Evolutionary conservation across 345 rosid species (phyloP), one percentile per base, ranked within the genome.

Genomic region (Citrus hindsii): DNA sequence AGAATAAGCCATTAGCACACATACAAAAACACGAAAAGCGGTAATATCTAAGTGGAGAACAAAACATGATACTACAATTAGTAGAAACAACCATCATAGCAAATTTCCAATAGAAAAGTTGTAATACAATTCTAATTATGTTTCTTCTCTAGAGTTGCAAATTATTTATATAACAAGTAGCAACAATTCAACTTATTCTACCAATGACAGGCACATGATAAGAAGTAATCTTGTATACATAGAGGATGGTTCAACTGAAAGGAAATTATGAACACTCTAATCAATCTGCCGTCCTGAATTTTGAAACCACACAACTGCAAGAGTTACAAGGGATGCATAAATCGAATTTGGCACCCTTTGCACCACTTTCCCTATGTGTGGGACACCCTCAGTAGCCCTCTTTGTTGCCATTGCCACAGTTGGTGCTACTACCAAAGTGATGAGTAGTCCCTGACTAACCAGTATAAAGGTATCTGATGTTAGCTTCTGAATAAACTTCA

Each of bases 401-500:
- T 94, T 94, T 27, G 97, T 92, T 3, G 98, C 97, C 83, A 92
- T 79, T 67, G 98, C 98, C 21, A 94, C 90, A 8, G 98, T 90
- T 0, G 98, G 98, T 66, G 98, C 98, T 42, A 90, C 97, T n/a
- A 89, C 80, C 86, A 94, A 78, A 35, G 98, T 82, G 56, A 94
- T 59, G 58, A 94, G 82, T 84, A 94, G 81, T 83, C 98, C 98
- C 67, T 89, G 97, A 79, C 98, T 93, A 55, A 93, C 92, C 24
- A 91, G 84, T 6, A 84, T 64, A 35, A 93, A 70, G 5, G 98
- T 85, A 65, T 94, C 97, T 0, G 92, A 61, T 13, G 97, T 83
- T 62, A 93, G 81, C 84, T 61, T 77, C 85, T 79, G 86, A 14
- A 94, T 82, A 77, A 93, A 94, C 76, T 76, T 90, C 76, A 89